phyloP scores from a whole-genome alignment of 208 protist species.

The Porcisia hertigi region DNA sequence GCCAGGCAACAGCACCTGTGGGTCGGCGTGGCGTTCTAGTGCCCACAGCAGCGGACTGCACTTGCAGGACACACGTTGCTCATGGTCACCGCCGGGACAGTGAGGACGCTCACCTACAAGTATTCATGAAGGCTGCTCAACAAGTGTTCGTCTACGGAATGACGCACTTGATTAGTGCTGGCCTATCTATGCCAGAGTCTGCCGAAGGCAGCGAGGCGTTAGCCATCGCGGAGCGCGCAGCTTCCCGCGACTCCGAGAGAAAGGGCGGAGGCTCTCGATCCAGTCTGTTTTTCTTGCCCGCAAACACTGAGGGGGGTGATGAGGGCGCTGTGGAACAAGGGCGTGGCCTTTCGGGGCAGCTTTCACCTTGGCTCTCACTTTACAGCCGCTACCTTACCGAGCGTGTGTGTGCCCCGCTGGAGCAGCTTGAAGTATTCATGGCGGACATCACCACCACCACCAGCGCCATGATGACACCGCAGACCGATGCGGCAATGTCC shows the following conservation, averaged over 20 bases:
- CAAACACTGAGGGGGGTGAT: neutral
- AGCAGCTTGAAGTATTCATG: constrained; percentile 21
- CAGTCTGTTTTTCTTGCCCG: neutral
- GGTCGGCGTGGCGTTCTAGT: neutral
- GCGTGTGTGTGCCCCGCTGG: constrained; percentile 23
- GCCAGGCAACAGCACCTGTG: neutral
- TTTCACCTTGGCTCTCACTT: constrained; percentile 7
- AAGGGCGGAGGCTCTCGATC: neutral
- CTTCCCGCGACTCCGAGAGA: neutral
- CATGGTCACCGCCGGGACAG: neutral
- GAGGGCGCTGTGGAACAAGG: neutral
- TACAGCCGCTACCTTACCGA: constrained; percentile 7
- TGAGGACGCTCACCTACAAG: neutral
- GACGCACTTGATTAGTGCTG: neutral
- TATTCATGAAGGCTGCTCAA: neutral
- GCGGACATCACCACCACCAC: constrained; percentile 13
- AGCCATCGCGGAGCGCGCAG: neutral
- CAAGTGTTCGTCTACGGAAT: neutral
- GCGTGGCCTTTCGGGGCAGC: neutral
- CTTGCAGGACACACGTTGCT: neutral
- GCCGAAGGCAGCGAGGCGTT: neutral
- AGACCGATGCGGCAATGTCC: neutral
- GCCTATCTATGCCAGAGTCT: neutral
- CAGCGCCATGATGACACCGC: constrained; percentile 11
- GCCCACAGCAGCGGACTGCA: neutral